phyloP scores from a whole-genome alignment of 768 basidiomycete genomes.

The Sutorius australiensis region DNA sequence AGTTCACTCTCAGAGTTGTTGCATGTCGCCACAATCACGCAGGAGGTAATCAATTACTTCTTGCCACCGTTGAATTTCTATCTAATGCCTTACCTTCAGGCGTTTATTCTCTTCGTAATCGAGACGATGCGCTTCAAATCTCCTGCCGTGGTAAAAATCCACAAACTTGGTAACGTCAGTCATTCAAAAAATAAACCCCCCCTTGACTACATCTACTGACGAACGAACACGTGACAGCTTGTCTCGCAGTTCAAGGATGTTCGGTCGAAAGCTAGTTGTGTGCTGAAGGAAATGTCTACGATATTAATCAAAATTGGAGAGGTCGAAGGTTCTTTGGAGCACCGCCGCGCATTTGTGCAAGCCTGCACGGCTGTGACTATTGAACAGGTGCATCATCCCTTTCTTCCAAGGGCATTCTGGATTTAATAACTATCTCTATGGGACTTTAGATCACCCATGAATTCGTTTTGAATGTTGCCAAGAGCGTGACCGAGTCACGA shows the following conservation, averaged over 20 bases:
- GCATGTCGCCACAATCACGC: slow-evolving; percentile 68
- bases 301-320: slow-evolving; percentile 50
- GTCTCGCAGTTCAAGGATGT: slow-evolving; percentile 63
- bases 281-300: slow-evolving; percentile 56
- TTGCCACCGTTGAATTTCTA: neutral
- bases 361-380: slow-evolving; percentile 43
- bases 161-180: slow-evolving; percentile 70
- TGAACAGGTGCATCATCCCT: slow-evolving; percentile 30
- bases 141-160: slow-evolving; percentile 60
- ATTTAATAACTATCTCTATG: neutral
- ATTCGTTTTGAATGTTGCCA: slow-evolving; percentile 56
- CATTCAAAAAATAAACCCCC: neutral
- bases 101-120: slow-evolving; percentile 65
- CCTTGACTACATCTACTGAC: neutral
- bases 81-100: slow-evolving; percentile 39
- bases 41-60: slow-evolving; percentile 51
- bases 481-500: slow-evolving; percentile 64
- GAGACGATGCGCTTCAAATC: slow-evolving; percentile 73
- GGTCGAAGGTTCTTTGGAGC: slow-evolving; percentile 48
- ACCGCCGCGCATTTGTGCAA: slow-evolving; percentile 49
- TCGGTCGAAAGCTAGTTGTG: slow-evolving; percentile 47
- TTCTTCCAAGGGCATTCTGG: neutral
- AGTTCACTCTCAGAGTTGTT: slow-evolving; percentile 53
- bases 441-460: slow-evolving; percentile 58
- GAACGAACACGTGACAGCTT: slow-evolving; percentile 42